Evolutionary conservation across 371 early-diverging fungal species (phyloP), one percentile per base, ranked within the genome.

Genomic region (Rhizomucor miehei): DNA sequence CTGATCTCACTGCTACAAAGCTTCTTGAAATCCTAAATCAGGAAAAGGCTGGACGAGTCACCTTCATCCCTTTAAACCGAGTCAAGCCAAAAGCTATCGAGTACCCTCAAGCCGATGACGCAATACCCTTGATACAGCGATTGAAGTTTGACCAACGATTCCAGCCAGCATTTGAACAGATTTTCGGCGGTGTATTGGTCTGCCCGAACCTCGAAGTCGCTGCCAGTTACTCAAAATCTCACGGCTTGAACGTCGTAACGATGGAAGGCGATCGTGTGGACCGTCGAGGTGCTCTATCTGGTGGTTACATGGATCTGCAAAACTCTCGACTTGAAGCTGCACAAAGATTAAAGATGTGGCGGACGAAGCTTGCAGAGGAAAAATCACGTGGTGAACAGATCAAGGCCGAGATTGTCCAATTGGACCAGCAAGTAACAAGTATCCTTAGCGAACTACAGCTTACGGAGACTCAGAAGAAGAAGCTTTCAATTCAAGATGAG

Each of bases 1-100:
- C 85, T 4, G 98, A 98, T 56, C 84, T 82, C 4, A 94, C 95
- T 2, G 99, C 98, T 1, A 78, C 91, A 1, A 62, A 60, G 12
- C 61, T 99, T 6, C 62, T 99, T 37, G 84, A 89, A 29, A 81
- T 76, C 24, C 73, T 98, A 75, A 86, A 82, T 56, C 69, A 75
- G 24, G 87, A 87, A 54, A 82, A 87, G 56, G 66, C 80, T 9
- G 97, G 97, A 6, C 85, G 98, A 6, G 87, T 97, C 41, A 99
- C 99, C 0, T 95, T 99, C 67, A 95, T 99, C 81, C 99, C 99
- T 1, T 73, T 99, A 39, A 97, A 94, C 60, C 84, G 96, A 1
- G 73, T 98, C 47, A 78, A 80, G 34, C 59, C 85, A 1, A 67
- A 73, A 20, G 62, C 75, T 4, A 57, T 73, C 2, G 80, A 82